Percentiles rank a stretch among this genome's conserved stretches.
These are phyloP conservation scores for Tricholoma terreum DNA, from an alignment of 768 basidiomycete genomes.

Conservation along the genomic window DNA sequence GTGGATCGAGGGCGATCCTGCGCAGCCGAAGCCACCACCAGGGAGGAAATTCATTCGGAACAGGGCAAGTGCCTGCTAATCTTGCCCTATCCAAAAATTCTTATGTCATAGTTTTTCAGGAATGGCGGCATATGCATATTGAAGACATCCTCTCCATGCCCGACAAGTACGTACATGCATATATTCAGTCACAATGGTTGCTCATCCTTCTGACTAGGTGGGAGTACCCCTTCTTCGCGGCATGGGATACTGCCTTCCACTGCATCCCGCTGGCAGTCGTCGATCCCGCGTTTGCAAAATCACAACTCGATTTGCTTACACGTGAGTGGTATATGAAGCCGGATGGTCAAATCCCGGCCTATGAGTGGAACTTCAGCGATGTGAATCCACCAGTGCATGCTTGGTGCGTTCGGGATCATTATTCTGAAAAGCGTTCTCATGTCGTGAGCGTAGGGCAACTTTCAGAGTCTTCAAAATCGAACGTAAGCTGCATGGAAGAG, in stretches of 20 bases:
- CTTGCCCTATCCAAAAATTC: neutral
- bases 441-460: constrained; percentile 63
- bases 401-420: constrained; percentile 50
- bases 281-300: constrained; percentile 94
- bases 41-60: constrained; percentile 85
- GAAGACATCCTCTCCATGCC: constrained; percentile 98
- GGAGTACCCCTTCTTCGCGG: constrained; percentile 99
- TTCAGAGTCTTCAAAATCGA: constrained; percentile 99
- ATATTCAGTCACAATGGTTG: constrained; percentile 3
- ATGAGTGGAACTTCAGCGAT: constrained; percentile 99
- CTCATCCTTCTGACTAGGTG: constrained; percentile 46
- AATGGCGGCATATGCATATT: constrained; percentile 95
- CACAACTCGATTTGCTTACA: constrained; percentile 93
- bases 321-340: constrained; percentile 99
- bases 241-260: constrained; percentile 99
- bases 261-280: constrained; percentile 97
- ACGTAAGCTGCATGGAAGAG: constrained; percentile 87
- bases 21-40: constrained; percentile 91
- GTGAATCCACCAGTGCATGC: constrained; percentile 99
- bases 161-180: constrained; percentile 71
- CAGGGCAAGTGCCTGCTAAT: constrained; percentile 43
- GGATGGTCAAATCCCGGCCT: constrained; percentile 97
- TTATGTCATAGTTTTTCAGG: constrained; percentile 38
- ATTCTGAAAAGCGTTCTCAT: neutral
- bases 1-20: constrained; percentile 94